Evolutionary conservation across 345 rosid species (phyloP), one percentile per base, ranked within the genome.

Genomic region (Balakata baccata): DNA sequence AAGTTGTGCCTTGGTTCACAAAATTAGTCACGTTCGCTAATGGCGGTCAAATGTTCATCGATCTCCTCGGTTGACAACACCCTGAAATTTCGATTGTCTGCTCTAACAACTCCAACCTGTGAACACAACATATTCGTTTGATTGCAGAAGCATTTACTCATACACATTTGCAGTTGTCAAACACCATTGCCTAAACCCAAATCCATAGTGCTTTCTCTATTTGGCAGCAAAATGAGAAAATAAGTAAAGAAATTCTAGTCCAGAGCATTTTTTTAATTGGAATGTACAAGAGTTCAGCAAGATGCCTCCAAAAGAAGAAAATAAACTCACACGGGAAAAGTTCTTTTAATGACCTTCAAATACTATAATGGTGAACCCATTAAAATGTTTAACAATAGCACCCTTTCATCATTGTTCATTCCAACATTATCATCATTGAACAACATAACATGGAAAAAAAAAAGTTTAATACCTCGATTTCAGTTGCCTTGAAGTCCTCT

Each of bases 401-500:
- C 1, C 34, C 34, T 29, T 29, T 1, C 34, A 29, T 1, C 34
- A 59, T 57, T 11, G 2, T 12, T 59, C 46, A 71, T 71, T 59
- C 14, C 51, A 14, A 62, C n/a, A 5, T 29, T n/a, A 59, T 38
- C 20, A 16, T 34, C 45, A 18, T 38, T 9, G 20, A 59, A 64
- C 65, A 20, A 29, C 25, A 65, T 45, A 69, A 45, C 4, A 18
- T 11, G 37, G 18, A 11, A 64, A 60, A 41, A 11, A n/a, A 38
- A 61, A 29, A 25, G 46, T 43, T 18, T 17, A 63, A 20, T 85
- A 92, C 95, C 97, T 92, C 97, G 75, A 89, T 92, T 79, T 92
- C 97, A 70, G 90, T 92, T 25, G 95, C 97, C 87, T 92, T 89
- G 88, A 92, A 89, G 80, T 92, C 97, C 84, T 89, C 94, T 72